Conservation (phyloP, 2,329 filamentous ascomycete genomes). For the Pseudogymnoascus sp. region DNA sequence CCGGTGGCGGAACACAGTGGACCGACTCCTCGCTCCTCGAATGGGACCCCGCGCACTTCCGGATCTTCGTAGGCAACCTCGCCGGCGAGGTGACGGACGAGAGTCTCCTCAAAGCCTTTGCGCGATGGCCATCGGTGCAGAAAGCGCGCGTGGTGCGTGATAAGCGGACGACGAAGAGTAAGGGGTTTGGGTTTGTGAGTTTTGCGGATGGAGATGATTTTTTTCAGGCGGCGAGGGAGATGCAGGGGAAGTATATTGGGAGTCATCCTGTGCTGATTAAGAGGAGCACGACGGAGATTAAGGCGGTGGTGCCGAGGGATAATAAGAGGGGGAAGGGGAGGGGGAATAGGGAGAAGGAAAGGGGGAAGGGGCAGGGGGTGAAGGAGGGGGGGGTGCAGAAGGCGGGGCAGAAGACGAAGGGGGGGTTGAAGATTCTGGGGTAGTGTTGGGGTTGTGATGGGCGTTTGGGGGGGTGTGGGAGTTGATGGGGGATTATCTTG, state of each 20-base stretch:
- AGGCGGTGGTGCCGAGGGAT: slow-evolving; percentile 61
- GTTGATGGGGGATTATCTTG: background rate
- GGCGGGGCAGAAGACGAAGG: slow-evolving; percentile 59
- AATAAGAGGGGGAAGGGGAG: slow-evolving; percentile 35
- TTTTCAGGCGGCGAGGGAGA: slow-evolving; percentile 92
- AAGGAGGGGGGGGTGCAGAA: slow-evolving; percentile 47
- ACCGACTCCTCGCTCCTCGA: slow-evolving; percentile 80
- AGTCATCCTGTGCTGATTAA: slow-evolving; percentile 86
- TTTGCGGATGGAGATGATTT: slow-evolving; percentile 95
- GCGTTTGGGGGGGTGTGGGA: background rate
- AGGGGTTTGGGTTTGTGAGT: slow-evolving; percentile 93
- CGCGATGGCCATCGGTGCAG: slow-evolving; percentile 77
- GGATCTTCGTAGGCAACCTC: slow-evolving; percentile 92
- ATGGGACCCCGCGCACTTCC: slow-evolving; percentile 92
- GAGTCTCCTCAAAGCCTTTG: slow-evolving; percentile 86
- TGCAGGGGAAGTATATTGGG: slow-evolving; percentile 98
- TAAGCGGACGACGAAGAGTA: slow-evolving; percentile 92
- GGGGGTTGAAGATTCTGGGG: slow-evolving; percentile 48
- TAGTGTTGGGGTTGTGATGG: background rate
- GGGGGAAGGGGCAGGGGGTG: slow-evolving; percentile 27
- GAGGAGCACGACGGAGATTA: slow-evolving; percentile 87
- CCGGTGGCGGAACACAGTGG: slow-evolving; percentile 89
- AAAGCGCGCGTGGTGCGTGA: slow-evolving; percentile 92
- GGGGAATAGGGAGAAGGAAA: slow-evolving; percentile 26
- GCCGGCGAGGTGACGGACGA: slow-evolving; percentile 97